Conservation (phyloP, 495 filamentous ascomycete genomes). For the Neurospora africana region DNA sequence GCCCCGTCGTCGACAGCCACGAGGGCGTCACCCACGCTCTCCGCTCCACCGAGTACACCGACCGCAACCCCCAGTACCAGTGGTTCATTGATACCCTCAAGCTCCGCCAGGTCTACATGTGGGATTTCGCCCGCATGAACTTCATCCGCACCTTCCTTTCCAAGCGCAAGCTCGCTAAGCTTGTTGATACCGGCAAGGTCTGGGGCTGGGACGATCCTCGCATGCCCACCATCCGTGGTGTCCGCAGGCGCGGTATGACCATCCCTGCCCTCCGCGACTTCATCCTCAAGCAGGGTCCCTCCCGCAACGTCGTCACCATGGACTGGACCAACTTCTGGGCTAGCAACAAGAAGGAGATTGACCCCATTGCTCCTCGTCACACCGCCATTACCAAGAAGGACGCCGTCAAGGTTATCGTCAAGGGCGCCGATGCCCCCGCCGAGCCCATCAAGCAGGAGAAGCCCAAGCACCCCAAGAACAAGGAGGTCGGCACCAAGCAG, state of each 20-base stretch:
- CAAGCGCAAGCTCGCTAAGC: conserved; percentile 90
- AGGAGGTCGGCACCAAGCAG: conserved; percentile 72
- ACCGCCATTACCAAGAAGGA: conserved; percentile 64
- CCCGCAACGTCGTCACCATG: conserved; percentile 76
- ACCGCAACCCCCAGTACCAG: conserved; percentile 93
- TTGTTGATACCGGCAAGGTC: conserved; percentile 76
- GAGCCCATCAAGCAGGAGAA: conserved; percentile 60
- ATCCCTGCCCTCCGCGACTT: conserved; percentile 81
- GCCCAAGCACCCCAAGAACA: conserved; percentile 80
- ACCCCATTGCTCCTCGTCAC: conserved; percentile 76
- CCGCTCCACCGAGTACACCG: conserved; percentile 92
- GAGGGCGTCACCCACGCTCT: conserved; percentile 94
- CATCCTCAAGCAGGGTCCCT: conserved; percentile 86
- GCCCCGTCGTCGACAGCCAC: conserved; percentile 79
- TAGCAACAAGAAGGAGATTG: conserved; percentile 90
- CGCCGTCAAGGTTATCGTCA: conserved; percentile 56
- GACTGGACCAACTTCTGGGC: conserved; percentile 93
- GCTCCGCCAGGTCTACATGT: conserved; percentile 83
- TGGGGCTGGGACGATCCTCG: conserved; percentile 92
- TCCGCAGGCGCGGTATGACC: conserved; percentile 82
- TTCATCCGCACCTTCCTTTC: conserved; percentile 84
- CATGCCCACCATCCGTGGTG: conserved; percentile 89
- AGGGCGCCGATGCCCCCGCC: conserved; percentile 50
- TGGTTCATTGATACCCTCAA: conserved; percentile 87
- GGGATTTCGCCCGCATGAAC: conserved; percentile 97